A percentile compares a stretch with the other conserved stretches of the same genome.
phyloP scores from a whole-genome alignment of 176 grass and related monocot genomes.

The Musa schizocarpa region DNA sequence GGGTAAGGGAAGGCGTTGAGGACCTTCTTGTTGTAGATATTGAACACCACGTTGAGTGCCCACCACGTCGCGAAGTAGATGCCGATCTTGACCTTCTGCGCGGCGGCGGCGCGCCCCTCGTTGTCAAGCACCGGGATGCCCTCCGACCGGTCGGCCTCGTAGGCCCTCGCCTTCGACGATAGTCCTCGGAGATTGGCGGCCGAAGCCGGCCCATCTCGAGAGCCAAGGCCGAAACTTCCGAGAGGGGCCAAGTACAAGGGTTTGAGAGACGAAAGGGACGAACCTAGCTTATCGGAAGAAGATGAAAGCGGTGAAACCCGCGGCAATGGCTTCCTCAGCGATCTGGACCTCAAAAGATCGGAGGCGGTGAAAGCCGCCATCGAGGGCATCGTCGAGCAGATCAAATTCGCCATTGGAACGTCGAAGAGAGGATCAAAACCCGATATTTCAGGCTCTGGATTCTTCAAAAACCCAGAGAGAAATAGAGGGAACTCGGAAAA shows the following conservation, averaged over 20 bases:
- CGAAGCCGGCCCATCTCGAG: constrained; percentile 16
- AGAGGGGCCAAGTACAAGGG: background rate
- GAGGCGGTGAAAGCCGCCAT: background rate
- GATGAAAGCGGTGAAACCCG: constrained; percentile 5
- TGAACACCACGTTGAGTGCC: constrained; percentile 92
- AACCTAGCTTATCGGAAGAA: background rate
- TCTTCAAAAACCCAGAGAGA: background rate
- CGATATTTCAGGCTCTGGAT: background rate
- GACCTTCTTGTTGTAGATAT: constrained; percentile 99
- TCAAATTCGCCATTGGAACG: constrained; percentile 11
- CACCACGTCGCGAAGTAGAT: constrained; percentile 96
- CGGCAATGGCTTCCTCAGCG: background rate
- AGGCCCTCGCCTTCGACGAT: constrained; percentile 15
- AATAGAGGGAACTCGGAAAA: background rate
- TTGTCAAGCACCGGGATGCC: constrained; percentile 10
- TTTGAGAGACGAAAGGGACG: background rate
- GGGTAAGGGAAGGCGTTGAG: constrained; percentile 92
- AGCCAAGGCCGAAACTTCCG: background rate
- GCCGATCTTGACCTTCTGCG: constrained; percentile 48
- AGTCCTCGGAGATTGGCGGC: background rate
- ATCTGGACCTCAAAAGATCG: background rate
- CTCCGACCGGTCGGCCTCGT: constrained; percentile 4
- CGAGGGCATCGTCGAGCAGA: constrained; percentile 19
- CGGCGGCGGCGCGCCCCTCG: constrained; percentile 17
- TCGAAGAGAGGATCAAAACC: background rate